These are phyloP conservation scores for Xylaria sp. DNA, from an alignment of 2,329 filamentous ascomycete genomes.

Conservation along the genomic window DNA sequence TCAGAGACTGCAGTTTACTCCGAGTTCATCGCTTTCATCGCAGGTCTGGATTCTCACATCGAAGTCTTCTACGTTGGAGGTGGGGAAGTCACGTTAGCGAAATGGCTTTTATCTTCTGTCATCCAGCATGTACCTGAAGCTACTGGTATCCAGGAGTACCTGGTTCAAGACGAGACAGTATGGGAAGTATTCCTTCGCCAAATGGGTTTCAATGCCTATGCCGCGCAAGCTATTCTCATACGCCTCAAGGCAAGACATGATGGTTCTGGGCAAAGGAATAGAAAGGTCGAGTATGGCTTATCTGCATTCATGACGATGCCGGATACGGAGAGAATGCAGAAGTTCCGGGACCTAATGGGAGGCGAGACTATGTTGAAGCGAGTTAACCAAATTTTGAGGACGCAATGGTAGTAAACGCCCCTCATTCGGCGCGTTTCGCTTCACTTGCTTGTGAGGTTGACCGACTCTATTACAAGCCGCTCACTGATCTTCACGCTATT, in stretches of 20 bases:
- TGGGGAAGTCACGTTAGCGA: constrained; percentile 54
- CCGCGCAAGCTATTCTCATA: constrained; percentile 68
- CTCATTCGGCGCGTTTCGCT: not conserved
- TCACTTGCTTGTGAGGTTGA: constrained; percentile 11
- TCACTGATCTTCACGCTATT: not conserved
- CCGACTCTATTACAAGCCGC: constrained; percentile 19
- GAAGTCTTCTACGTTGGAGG: constrained; percentile 57
- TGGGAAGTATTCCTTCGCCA: constrained; percentile 72
- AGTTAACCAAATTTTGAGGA: constrained; percentile 58
- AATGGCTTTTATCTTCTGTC: constrained; percentile 61
- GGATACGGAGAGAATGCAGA: constrained; percentile 51
- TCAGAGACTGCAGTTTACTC: constrained; percentile 53
- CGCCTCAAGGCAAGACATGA: constrained; percentile 47
- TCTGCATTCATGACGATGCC: constrained; percentile 63
- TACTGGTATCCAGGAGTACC: constrained; percentile 31
- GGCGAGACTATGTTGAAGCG: constrained; percentile 58
- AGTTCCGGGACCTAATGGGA: constrained; percentile 60
- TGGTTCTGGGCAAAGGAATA: constrained; percentile 16
- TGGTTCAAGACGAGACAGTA: constrained; percentile 63
- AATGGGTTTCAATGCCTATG: constrained; percentile 72
- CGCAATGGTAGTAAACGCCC: constrained; percentile 49
- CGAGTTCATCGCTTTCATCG: constrained; percentile 57
- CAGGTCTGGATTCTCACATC: constrained; percentile 47
- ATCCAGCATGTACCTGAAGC: constrained; percentile 48
- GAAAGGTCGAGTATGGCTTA: constrained; percentile 49